phyloP scores from a whole-genome alignment of 768 basidiomycete species.

The Pholiota molesta region DNA sequence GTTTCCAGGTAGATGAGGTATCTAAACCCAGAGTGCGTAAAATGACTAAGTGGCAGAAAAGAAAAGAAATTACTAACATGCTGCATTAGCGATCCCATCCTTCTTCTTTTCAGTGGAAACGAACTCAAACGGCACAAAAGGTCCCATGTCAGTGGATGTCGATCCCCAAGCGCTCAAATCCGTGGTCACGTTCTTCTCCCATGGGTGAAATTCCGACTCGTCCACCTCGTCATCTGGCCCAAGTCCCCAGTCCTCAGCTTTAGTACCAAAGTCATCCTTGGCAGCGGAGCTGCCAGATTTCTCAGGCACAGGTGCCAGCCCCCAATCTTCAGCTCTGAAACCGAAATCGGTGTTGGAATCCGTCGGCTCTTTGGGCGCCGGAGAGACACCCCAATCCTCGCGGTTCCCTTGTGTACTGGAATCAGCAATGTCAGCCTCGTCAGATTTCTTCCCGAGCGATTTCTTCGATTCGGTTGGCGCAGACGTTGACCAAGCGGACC shows the following conservation, averaged over 20 bases:
- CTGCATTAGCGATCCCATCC: neutral
- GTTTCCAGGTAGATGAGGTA: neutral
- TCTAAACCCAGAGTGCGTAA: neutral
- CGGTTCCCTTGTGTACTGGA: too few relatives aligned
- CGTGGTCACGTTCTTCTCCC: neutral
- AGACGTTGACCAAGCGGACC: too few relatives aligned
- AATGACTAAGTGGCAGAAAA: neutral
- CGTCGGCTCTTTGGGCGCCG: neutral
- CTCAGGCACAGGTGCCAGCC: neutral
- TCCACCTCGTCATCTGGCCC: neutral
- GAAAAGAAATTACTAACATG: neutral
- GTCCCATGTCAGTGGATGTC: too few relatives aligned
- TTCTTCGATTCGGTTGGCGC: too few relatives aligned
- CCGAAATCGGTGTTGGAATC: neutral
- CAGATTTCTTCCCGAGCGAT: too few relatives aligned
- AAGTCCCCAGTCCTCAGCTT: neutral
- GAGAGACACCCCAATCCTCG: neutral
- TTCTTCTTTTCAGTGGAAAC: neutral
- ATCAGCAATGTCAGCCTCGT: too few relatives aligned
- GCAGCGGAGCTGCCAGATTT: neutral
- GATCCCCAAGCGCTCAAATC: neutral
- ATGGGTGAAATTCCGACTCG: neutral
- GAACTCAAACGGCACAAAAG: too few relatives aligned
- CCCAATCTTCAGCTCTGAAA: neutral
- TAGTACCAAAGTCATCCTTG: neutral